Conservation (phyloP, 306 rosid genomes). For the Boehmeria nivea region DNA sequence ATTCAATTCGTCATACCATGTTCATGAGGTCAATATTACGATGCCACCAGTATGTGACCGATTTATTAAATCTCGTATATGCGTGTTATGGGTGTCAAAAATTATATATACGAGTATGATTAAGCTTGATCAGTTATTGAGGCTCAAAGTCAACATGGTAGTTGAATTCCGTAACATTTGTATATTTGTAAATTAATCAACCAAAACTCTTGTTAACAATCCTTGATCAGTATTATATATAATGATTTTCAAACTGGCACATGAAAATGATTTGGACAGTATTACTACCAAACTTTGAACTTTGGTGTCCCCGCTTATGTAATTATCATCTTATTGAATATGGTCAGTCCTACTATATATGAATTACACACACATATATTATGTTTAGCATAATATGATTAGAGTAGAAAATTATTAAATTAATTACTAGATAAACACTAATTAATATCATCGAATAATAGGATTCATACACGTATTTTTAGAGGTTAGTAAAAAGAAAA, state of each 20-base stretch:
- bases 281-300: not conserved
- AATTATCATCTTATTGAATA: no score
- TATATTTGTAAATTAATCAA: no score
- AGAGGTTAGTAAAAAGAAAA: not conserved
- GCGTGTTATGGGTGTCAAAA: not conserved
- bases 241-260: no score
- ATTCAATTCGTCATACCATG: not conserved
- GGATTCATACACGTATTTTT: no score
- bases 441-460: no score
- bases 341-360: no score
- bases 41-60: not conserved
- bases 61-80: not conserved
- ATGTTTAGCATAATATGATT: no score
- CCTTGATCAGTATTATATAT: no score
- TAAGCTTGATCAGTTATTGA: not conserved
- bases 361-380: no score
- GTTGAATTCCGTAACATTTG: not conserved
- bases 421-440: no score
- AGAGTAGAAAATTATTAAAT: no score
- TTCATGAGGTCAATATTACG: constrained; percentile 1
- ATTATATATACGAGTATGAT: not conserved
- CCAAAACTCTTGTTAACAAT: no score
- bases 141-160: not conserved
- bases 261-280: not conserved
- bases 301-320: not conserved